Percentiles rank a stretch among this genome's conserved stretches.
Evolutionary conservation across 2,329 filamentous ascomycete genomes (phyloP).

Genomic region (Aspergillus jensenii): DNA sequence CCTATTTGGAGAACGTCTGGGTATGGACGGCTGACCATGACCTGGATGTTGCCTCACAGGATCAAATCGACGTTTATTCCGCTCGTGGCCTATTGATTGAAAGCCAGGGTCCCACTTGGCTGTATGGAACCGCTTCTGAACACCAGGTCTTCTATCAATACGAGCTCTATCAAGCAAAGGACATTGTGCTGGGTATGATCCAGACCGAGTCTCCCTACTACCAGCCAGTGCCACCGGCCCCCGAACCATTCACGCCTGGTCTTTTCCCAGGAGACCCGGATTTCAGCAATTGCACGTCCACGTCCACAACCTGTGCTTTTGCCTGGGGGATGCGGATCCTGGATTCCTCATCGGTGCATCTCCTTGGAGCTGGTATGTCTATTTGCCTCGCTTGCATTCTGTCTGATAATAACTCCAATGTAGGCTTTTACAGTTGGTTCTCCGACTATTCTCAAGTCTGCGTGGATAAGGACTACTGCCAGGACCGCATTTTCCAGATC

Average conservation of each 20-base stretch:
- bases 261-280: neutral
- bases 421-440: too few relatives aligned
- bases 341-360: neutral
- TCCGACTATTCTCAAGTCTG: too few relatives aligned
- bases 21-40: too few relatives aligned
- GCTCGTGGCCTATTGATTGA: neutral
- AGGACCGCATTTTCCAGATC: too few relatives aligned
- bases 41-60: neutral
- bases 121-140: constrained; percentile 44
- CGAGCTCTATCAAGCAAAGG: neutral
- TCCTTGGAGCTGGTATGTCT: too few relatives aligned
- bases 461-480: too few relatives aligned
- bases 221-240: constrained; percentile 1
- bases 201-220: constrained; percentile 10
- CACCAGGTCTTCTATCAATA: constrained; percentile 1
- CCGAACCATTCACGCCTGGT: neutral
- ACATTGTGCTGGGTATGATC: neutral
- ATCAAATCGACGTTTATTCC: neutral
- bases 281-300: neutral
- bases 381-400: too few relatives aligned
- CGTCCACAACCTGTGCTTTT: neutral
- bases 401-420: too few relatives aligned
- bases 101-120: neutral
- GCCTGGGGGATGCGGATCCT: constrained; percentile 17
- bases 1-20: too few relatives aligned